Conservation (phyloP, 225 moss, liverwort and hornwort species). For the Climacium dendroides region DNA sequence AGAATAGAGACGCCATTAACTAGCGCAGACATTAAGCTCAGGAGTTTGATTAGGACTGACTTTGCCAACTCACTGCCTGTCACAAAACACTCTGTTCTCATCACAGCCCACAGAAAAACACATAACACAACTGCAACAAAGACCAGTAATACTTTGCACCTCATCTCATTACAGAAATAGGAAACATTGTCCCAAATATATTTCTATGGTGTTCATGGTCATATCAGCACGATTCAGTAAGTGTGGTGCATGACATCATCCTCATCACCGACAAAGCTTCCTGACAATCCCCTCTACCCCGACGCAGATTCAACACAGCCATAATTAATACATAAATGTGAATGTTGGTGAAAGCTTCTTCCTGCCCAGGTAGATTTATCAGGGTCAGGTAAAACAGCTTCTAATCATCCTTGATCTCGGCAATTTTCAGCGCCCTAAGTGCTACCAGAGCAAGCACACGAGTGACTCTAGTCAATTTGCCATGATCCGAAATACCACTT, state of each 20-base stretch:
- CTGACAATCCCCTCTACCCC: background rate
- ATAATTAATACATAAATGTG: background rate
- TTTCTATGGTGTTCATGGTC: background rate
- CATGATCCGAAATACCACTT: background rate
- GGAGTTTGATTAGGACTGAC: background rate
- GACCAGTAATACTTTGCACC: background rate
- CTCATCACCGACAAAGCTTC: background rate
- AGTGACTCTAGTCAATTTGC: conserved; percentile 45
- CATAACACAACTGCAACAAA: background rate
- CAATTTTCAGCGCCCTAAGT: conserved; percentile 36
- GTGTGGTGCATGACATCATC: background rate
- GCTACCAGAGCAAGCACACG: background rate
- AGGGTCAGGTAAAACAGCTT: conserved; percentile 23
- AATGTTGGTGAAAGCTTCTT: background rate
- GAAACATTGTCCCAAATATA: background rate
- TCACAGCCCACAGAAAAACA: background rate
- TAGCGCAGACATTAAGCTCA: background rate
- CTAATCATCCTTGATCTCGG: conserved; percentile 8
- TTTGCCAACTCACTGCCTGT: background rate
- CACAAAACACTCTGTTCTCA: background rate
- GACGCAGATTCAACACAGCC: background rate
- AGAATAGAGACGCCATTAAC: background rate
- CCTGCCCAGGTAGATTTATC: conserved; percentile 11
- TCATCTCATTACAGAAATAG: background rate
- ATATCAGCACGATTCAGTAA: background rate